Evolutionary conservation across 768 basidiomycete species (phyloP), one percentile per base, ranked within the genome.

Genomic region (Trametes gibbosa): DNA sequence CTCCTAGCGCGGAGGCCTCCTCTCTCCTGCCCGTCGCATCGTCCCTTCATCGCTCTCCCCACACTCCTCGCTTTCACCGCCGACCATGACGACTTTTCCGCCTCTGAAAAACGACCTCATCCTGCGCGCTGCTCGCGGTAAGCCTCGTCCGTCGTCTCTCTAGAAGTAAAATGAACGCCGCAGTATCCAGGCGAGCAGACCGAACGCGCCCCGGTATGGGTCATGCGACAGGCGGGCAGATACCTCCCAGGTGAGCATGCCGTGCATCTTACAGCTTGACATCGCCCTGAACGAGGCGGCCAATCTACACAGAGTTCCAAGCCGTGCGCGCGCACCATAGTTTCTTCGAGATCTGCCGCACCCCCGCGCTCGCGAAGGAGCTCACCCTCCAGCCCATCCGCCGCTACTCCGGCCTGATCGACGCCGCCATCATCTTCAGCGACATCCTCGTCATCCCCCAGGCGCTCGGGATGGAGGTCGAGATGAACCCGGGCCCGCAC

Each of bases 391-490:
- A 98, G 72, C 97, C 97, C 50, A 92, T 98, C 68, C 84, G 87
- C 50, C 86, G 94, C 45, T 98, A 90, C 75, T 71, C 84, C 1
- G 92, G 87, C 45, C 81, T 95, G 35, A 73, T 99, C 67, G 97
- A 98, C 74, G 96, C 96, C 10, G 84, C 94, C 55, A 98, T 98
- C 76, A 98, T 98, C 74, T 99, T 99, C 79, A 91, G 87, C 66
- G 97, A 98, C 72, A 99, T 98, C 75, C 88, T 99, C 63, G 95
- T 99, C 72, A 79, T 99, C 56, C 97, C 97, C 0, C 95, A 98
- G 70, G 97, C 97, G 21, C 85, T 99, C 86, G 97, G 97, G 17
- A 90, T 99, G 87, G 88, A 89, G 67, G 89, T 94, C 0, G 77
- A 89, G 68, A 98, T 99, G 96, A 90, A 89, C 66, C 95, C 94